A percentile compares a stretch with the other conserved stretches of the same genome.
Evolutionary conservation across 805 yeast genomes (phyloP).

Genomic region (Pichia phayaonensis): DNA sequence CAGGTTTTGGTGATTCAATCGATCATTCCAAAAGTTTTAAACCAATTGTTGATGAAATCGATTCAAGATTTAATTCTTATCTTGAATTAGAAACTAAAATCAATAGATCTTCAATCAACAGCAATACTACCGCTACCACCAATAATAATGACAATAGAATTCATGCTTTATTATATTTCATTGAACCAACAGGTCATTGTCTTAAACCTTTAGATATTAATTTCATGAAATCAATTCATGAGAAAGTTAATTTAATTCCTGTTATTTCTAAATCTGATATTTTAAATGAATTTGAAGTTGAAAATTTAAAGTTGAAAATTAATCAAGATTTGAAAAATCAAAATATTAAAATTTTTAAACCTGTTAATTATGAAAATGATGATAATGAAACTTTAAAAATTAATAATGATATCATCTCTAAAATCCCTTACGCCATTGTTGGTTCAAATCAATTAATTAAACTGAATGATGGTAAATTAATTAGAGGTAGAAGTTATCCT

Average conservation of each 20-base stretch:
- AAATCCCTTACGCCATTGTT: slow-evolving; percentile 87
- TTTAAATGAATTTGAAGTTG: slow-evolving; percentile 78
- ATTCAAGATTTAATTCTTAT: slow-evolving; percentile 76
- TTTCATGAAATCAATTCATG: slow-evolving; percentile 81
- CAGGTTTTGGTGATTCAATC: slow-evolving; percentile 89
- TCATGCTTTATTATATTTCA: slow-evolving; percentile 88
- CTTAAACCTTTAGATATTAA: slow-evolving; percentile 82
- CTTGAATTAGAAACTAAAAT: slow-evolving; percentile 85
- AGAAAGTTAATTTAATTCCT: slow-evolving; percentile 89
- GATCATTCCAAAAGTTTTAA: slow-evolving; percentile 78
- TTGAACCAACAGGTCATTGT: slow-evolving; percentile 96
- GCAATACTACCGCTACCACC: no score
- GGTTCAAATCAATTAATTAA: slow-evolving; percentile 77
- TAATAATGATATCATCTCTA: slow-evolving; percentile 57
- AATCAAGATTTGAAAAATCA: slow-evolving; percentile 69
- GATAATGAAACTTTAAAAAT: slow-evolving; percentile 74
- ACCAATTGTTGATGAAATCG: slow-evolving; percentile 86
- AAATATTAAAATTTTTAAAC: slow-evolving; percentile 68
- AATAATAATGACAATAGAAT: slow-evolving; percentile 68
- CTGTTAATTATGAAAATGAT: slow-evolving; percentile 63
- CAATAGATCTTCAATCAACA: slow-evolving; percentile 46
- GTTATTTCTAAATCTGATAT: slow-evolving; percentile 93
- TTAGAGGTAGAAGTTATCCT: slow-evolving; percentile 90
- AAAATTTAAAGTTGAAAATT: slow-evolving; percentile 67
- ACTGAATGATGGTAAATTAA: slow-evolving; percentile 64